These are phyloP conservation scores for Phlebiopsis gigantea DNA, from an alignment of 768 basidiomycete species.

Conservation along the genomic window DNA sequence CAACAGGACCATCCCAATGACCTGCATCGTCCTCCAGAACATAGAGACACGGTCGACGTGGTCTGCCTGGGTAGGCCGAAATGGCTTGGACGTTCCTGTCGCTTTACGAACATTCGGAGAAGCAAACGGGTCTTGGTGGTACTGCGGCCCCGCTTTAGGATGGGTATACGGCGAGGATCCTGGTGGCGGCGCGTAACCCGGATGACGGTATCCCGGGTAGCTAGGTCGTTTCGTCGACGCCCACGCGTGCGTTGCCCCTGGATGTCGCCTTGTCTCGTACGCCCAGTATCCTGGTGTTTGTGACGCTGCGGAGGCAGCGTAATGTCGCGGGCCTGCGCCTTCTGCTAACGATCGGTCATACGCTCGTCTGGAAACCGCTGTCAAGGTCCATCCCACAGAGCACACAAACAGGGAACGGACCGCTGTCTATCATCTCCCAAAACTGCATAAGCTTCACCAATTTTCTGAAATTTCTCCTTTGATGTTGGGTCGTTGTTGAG, in stretches of 20 bases:
- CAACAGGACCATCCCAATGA: constrained; percentile 24
- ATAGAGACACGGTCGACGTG: constrained; percentile 16
- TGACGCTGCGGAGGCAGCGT: constrained; percentile 1
- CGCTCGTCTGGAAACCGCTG: constrained; percentile 21
- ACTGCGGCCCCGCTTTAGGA: constrained; percentile 5
- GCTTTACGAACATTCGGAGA: constrained; percentile 23
- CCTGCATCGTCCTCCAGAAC: constrained; percentile 21
- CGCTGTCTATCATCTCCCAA: constrained; percentile 41
- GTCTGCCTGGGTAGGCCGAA: constrained; percentile 13
- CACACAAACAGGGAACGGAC: constrained; percentile 21
- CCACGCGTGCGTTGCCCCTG: constrained; percentile 35
- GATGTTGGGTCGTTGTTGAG: constrained; percentile 32
- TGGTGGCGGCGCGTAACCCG: constrained; percentile 15
- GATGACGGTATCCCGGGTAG: neutral
- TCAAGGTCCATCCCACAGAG: neutral
- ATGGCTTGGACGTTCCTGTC: constrained; percentile 17
- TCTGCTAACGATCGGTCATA: constrained; percentile 28
- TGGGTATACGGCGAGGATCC: constrained; percentile 11
- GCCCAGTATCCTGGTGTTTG: constrained; percentile 8
- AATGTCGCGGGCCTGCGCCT: neutral
- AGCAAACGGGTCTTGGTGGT: constrained; percentile 21
- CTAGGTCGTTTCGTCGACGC: neutral
- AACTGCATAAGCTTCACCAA: constrained; percentile 43
- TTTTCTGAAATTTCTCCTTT: constrained; percentile 36
- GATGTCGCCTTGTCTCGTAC: constrained; percentile 26